Evolutionary conservation across 179 eudicot species (phyloP).

Genomic region (Actinidia arguta): DNA sequence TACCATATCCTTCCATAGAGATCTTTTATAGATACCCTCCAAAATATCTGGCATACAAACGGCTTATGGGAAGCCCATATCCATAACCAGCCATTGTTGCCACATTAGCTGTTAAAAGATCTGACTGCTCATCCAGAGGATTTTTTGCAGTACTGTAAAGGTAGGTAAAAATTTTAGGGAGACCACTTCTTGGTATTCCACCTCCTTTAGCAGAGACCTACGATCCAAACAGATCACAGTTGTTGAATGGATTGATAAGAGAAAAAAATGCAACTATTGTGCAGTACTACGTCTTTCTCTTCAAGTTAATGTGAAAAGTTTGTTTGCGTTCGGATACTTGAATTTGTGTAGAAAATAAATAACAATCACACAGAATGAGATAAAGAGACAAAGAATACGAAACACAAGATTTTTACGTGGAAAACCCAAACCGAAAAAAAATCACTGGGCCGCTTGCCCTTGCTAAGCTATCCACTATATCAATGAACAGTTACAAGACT

Average conservation of each 20-base stretch:
- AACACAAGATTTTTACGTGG: no score
- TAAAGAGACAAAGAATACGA: no score
- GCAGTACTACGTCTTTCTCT: not conserved
- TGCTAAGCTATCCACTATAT: no score
- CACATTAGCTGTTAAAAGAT: slow-evolving; percentile 57
- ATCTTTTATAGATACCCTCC: slow-evolving; percentile 96
- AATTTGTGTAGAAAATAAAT: no score
- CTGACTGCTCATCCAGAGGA: slow-evolving; percentile 64
- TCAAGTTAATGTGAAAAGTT: not conserved
- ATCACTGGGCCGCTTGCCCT: no score
- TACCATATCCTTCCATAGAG: slow-evolving; percentile 99
- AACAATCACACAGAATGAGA: no score
- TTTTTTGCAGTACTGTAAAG: slow-evolving; percentile 93
- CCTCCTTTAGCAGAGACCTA: slow-evolving; percentile 99
- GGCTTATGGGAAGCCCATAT: slow-evolving; percentile 95
- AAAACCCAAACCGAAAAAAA: no score
- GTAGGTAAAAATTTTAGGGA: slow-evolving; percentile 85
- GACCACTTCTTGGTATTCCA: slow-evolving; percentile 94
- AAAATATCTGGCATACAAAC: slow-evolving; percentile 92
- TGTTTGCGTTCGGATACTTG: no score
- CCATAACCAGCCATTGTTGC: slow-evolving; percentile 98
- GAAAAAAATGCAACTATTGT: not conserved
- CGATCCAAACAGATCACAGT: slow-evolving; percentile 16
- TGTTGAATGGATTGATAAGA: not conserved
- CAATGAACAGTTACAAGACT: no score